Conservation (phyloP, 1,139 yeast genomes). For the Suhomyces terraborum region DNA sequence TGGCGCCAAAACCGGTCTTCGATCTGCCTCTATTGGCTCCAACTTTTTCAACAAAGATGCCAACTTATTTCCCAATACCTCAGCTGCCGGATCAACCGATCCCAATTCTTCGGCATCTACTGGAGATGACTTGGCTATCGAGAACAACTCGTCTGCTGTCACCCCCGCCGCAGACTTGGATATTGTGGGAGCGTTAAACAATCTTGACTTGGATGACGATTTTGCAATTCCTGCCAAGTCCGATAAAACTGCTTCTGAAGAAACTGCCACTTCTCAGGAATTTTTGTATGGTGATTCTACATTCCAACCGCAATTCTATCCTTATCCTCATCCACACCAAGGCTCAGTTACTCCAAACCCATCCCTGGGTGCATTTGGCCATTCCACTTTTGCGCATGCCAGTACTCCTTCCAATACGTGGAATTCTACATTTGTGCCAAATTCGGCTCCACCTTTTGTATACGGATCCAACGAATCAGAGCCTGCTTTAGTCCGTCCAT, state of each 20-base stretch:
- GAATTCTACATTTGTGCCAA: constrained; percentile 34
- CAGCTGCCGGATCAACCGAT: constrained; percentile 1
- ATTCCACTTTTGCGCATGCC: constrained; percentile 21
- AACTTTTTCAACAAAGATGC: constrained; percentile 28
- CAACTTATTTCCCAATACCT: constrained; percentile 6
- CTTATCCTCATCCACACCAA: constrained; percentile 24
- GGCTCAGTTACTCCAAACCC: constrained; percentile 41
- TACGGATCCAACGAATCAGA: constrained; percentile 20
- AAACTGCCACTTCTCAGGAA: constrained; percentile 2
- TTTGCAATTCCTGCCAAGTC: constrained; percentile 12
- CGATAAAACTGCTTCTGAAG: constrained; percentile 5
- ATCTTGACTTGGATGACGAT: constrained; percentile 44
- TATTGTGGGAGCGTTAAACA: constrained; percentile 46
- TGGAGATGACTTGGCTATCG: constrained; percentile 6
- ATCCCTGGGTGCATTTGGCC: constrained; percentile 22
- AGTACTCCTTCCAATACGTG: constrained; percentile 33
- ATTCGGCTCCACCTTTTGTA: constrained; percentile 41
- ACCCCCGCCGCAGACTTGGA: constrained; percentile 28
- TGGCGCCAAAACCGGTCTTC: constrained; percentile 8
- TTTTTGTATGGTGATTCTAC: constrained; percentile 14
- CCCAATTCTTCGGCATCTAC: constrained; percentile 6
- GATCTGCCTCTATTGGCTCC: constrained; percentile 31
- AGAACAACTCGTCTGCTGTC: background rate
- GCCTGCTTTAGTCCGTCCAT: constrained; percentile 31
- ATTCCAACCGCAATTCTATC: constrained; percentile 21